Percentiles rank a stretch among this genome's conserved stretches.
Evolutionary conservation across 495 filamentous ascomycete species (phyloP).

Genomic region (Amniculicola lignicola): DNA sequence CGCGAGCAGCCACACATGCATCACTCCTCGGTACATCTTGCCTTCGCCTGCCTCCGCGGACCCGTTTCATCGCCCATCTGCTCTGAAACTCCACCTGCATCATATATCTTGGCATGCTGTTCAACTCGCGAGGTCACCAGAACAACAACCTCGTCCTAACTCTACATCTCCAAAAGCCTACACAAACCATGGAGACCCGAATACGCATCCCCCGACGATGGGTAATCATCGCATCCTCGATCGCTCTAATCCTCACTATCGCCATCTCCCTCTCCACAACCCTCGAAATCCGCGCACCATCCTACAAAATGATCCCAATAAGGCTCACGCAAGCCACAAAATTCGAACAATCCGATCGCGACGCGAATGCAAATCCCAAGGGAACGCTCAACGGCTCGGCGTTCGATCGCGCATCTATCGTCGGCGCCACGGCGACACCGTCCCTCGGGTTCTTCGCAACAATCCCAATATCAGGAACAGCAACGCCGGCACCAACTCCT

Average conservation of each 20-base stretch:
- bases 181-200: no score
- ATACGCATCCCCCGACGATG: not conserved
- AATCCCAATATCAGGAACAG: not conserved
- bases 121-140: no score
- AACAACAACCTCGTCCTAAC: no score
- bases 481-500: not conserved
- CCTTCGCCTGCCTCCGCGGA: no score
- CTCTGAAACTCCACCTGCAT: no score
- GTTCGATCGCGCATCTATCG: slow-evolving; percentile 13
- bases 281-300: slow-evolving; percentile 2
- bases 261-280: not conserved
- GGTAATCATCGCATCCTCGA: not conserved
- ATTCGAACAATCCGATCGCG: not conserved
- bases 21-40: no score
- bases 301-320: slow-evolving; percentile 10
- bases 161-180: no score
- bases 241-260: not conserved
- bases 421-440: not conserved
- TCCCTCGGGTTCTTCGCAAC: not conserved
- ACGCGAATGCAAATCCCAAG: slow-evolving; percentile 1
- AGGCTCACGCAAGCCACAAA: slow-evolving; percentile 10
- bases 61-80: no score
- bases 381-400: slow-evolving; percentile 8
- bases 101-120: no score
- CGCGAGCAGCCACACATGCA: no score